Evolutionary conservation across 2,329 filamentous ascomycete species (phyloP), one percentile per base, ranked within the genome.

Genomic region (Periconia macrospinosa): DNA sequence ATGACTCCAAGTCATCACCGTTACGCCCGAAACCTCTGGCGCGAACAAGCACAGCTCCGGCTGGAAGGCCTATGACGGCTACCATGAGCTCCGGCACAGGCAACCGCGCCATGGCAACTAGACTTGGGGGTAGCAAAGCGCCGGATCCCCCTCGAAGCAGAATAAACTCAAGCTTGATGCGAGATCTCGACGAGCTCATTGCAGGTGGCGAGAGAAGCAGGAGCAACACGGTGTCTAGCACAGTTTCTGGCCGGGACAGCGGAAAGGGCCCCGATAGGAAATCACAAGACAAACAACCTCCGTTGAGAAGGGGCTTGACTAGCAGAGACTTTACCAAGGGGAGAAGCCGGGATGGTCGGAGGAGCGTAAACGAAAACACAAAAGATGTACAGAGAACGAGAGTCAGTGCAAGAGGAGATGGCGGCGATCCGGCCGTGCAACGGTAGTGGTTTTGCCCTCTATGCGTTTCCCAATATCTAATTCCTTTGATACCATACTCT

Each of bases 101-200:
- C 10, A 62, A 59, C 13, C 54, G 54, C 14, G 56, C 54, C 9
- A 63, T 62, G 59, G 33, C 33, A 6, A 37, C 33, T 37, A 37
- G 33, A 37, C 33, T 37, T 13, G 33, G 33, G 11, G 11, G 33
- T 37, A 13, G 33, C 33, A 37, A n/a, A 27, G 8, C 42, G 10
- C 9, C 18, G 18, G 42, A 23, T 27, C 13, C n/a, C 3, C 33
- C 33, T 6, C 30, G 43, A 1, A 60, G 57, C 6, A 65, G 62
- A 30, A 70, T 62, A 3, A 69, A 56, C 8, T 72, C 68, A 3
- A 57, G 53, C n/a, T 41, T 69, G 7, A 61, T 62, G 30, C 61
- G 60, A 11, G 66, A 71, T 40, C 59, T 72, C n/a, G 68, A 69
- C 41, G 59, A 67, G 13, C 46, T 70, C 6, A 56, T 71, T 5